Base-by-base conservation (phyloP, 73 alveolate genomes). In the Durusdinium trenchii region DNA sequence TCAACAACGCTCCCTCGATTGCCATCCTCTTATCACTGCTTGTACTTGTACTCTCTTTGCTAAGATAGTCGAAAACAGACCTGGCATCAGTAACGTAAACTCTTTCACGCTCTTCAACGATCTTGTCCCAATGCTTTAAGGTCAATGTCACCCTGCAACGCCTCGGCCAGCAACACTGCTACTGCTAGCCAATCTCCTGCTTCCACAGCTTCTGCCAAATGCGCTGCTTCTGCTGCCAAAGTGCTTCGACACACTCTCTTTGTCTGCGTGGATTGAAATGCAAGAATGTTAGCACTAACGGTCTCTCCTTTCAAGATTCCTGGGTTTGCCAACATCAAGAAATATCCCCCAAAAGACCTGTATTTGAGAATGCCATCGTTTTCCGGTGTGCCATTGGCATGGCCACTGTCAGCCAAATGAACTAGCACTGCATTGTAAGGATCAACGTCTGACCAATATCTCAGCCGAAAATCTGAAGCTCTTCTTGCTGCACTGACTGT, bases 1-100 rank as follows among this genome's bases (percentile, higher is more conserved):
- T 9, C 79, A 64, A 32, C 28, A 64, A 32, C 23, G 79, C 79
- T 28, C 79, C 79, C 28, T 64, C 79, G 28, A 64, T 64, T 38
- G 79, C 79, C 79, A 64, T 64, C 79, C 79, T 9, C 79, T 64
- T 64, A 38, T 64, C 79, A 16, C 42, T 64, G 79, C 79, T 64
- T 23, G 79, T 64, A 38, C 42, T 16, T 6, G 79, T 64, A 6
- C 42, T 28, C 9, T 64, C 79, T 26, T 32, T 18, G 28, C 28
- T 23, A 23, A 64, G 28, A 38, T 64, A 64, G 79, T 64, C 79
- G 79, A 16, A 64, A 32, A 64, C 79, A 10, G 42, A 16, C 79
- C 28, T 18, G 6, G 79, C n/a, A 38, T 64, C 79, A 18, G 79
- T 64, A 28, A 64, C 42, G 79, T 64, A 64, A 9, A 64, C 79